Evolutionary conservation across 345 rosid species (phyloP), one percentile per base, ranked within the genome.

Genomic region (Citrus inodora): DNA sequence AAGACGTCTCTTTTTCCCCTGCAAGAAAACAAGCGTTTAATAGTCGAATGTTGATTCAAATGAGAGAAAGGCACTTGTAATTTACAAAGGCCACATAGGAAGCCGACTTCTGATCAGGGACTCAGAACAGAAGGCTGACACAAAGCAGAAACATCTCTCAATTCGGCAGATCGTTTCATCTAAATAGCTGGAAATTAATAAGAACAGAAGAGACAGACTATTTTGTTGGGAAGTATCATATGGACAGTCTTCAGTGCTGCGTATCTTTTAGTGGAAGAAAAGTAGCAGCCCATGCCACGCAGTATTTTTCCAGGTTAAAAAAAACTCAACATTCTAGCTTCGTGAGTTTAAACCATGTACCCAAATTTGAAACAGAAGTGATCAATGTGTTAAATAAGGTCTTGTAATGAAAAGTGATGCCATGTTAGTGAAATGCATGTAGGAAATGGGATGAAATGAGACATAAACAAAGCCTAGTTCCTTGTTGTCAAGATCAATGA

Each of bases 1-100:
- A 94, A 78, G 30, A 92, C 87, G 19, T 92, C 97, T 87, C 86
- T 89, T 53, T 90, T 94, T 22, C 97, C 98, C 79, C 99, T 92
- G 96, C 86, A 85, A 80, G 28, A 16, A 83, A 75, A 60, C 67
- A 30, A 1, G n/a, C 5, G 13, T 9, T 28, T 38, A n/a, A 8
- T n/a, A 19, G 17, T 75, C 59, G 48, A 30, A 22, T 16, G 14
- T 25, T 24, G 7, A 13, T 16, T 22, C 14, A 64, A 55, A 46
- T 21, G n/a, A 25, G 60, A 71, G 25, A 67, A 67, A 65, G 24
- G 19, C 19, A 22, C 22, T 33, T 37, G n/a, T 21, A 25, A 35
- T n/a, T 58, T 35, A 72, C 14, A 1, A 58, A 14, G 51, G 53
- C 33, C 51, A 4, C 22, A 58, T 7, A 8, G 9, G 55, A 59